A percentile compares a stretch with the other conserved stretches of the same genome.
phyloP scores from a whole-genome alignment of 768 basidiomycete species.

The Thelephora ganbajun region DNA sequence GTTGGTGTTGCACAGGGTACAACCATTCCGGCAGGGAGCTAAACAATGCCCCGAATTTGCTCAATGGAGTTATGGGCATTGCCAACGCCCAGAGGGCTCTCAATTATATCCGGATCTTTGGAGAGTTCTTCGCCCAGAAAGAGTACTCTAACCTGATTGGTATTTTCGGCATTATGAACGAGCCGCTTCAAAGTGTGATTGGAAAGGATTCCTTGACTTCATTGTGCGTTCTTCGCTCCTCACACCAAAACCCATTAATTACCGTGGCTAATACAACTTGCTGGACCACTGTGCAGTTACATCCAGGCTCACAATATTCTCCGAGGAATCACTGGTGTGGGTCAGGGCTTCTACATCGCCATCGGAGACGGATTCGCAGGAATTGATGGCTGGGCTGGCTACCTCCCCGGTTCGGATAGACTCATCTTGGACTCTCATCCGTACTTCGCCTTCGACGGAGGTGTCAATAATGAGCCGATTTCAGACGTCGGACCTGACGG shows the following conservation, averaged over 20 bases:
- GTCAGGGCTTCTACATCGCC: conserved; percentile 41
- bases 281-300: conserved; percentile 30
- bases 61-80: conserved; percentile 67
- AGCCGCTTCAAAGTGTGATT: conserved; percentile 37
- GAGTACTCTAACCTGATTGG: conserved; percentile 49
- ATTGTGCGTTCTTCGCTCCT: conserved; percentile 31
- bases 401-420: conserved; percentile 24
- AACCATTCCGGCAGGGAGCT: conserved; percentile 42
- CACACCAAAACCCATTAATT: neutral
- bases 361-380: conserved; percentile 43
- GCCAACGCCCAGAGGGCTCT: conserved; percentile 75
- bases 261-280: conserved; percentile 21
- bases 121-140: conserved; percentile 73
- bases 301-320: conserved; percentile 47
- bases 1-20: conserved; percentile 22
- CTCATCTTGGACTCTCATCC: conserved; percentile 29
- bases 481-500: conserved; percentile 2
- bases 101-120: conserved; percentile 59
- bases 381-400: conserved; percentile 24
- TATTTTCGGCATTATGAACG: conserved; percentile 53
- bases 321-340: conserved; percentile 57
- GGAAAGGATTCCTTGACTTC: conserved; percentile 37
- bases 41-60: conserved; percentile 42
- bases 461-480: conserved; percentile 22
- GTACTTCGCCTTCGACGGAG: conserved; percentile 27